Conservation (phyloP, 257 asterid species). For the Przewalskia tangutica region DNA sequence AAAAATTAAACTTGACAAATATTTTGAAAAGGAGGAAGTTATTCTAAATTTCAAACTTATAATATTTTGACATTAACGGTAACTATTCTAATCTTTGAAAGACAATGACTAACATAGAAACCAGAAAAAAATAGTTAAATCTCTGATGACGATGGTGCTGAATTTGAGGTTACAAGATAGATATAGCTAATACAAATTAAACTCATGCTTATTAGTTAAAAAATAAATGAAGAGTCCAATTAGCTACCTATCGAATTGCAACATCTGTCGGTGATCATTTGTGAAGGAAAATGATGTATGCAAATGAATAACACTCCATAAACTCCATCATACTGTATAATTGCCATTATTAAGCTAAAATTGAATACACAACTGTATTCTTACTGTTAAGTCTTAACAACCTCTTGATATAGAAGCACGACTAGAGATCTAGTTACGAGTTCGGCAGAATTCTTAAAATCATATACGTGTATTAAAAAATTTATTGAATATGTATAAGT, state of each 20-base stretch:
- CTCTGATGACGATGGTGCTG: not conserved
- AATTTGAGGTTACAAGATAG: slow-evolving; percentile 8
- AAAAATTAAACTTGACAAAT: too few relatives aligned
- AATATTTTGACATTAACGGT: not conserved
- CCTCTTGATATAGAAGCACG: not conserved
- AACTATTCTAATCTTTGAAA: not conserved
- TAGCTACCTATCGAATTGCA: not conserved
- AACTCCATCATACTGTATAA: not conserved
- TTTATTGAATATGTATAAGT: too few relatives aligned
- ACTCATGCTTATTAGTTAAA: not conserved
- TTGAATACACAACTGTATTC: not conserved
- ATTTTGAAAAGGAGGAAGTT: too few relatives aligned
- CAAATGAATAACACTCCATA: not conserved
- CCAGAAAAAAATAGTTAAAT: slow-evolving; percentile 2
- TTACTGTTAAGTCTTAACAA: not conserved
- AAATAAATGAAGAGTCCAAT: not conserved
- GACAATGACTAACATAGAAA: slow-evolving; percentile 20
- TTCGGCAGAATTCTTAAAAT: too few relatives aligned
- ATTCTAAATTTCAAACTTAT: not conserved
- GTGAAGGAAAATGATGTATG: not conserved
- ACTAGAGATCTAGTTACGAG: too few relatives aligned
- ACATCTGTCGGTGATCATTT: not conserved
- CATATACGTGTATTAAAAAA: too few relatives aligned
- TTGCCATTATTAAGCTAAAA: not conserved
- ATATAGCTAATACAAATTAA: not conserved